A percentile compares a stretch with the other conserved stretches of the same genome.
Conservation (phyloP, 2,329 filamentous ascomycete species). For the Ascochyta pisi region DNA sequence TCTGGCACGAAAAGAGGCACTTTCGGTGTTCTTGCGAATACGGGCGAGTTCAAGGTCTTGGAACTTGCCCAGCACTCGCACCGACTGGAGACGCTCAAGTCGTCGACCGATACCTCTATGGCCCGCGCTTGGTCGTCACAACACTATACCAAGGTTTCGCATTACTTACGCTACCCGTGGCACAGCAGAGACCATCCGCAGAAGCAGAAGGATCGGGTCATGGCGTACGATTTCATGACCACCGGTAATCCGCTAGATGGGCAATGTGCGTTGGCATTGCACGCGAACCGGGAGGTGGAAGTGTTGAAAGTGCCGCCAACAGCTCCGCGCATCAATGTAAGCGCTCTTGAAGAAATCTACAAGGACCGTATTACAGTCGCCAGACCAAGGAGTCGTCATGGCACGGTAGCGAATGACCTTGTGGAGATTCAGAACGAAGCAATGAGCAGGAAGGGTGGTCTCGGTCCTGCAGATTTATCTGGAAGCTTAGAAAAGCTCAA, state of each 20-base stretch:
- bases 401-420: constrained; percentile 45
- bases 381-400: constrained; percentile 37
- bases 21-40: constrained; percentile 65
- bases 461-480: constrained; percentile 35
- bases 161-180: constrained; percentile 53
- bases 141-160: constrained; percentile 54
- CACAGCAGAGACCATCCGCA: constrained; percentile 54
- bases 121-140: constrained; percentile 50
- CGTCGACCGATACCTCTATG: constrained; percentile 29
- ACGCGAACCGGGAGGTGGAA: constrained; percentile 59
- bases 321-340: constrained; percentile 52
- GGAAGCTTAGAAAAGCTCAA: constrained; percentile 39
- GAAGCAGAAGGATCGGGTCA: constrained; percentile 57
- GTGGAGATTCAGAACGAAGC: constrained; percentile 41
- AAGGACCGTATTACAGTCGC: constrained; percentile 42
- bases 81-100: constrained; percentile 28
- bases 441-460: constrained; percentile 36
- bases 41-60: constrained; percentile 64
- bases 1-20: constrained; percentile 64
- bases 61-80: constrained; percentile 61
- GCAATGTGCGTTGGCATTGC: constrained; percentile 61
- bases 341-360: constrained; percentile 53
- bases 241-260: constrained; percentile 53
- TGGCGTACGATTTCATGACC: constrained; percentile 68
- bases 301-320: constrained; percentile 56